A percentile compares a stretch with the other conserved stretches of the same genome.
These are phyloP conservation scores for Penicillium sp. DNA, from an alignment of 2,329 filamentous ascomycete species.

Conservation along the genomic window DNA sequence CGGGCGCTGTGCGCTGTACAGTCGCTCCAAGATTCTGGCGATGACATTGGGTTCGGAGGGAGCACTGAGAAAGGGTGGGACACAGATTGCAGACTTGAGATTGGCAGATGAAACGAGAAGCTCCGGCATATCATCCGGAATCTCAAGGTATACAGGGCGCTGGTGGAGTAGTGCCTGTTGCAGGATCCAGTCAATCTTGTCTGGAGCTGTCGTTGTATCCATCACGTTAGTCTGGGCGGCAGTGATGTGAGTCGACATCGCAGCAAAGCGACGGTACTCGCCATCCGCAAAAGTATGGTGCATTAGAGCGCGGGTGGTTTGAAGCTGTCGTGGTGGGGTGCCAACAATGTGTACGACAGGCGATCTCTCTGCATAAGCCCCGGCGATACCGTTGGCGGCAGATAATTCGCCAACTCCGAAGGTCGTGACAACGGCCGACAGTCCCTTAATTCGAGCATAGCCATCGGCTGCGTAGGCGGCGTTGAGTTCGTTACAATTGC, in stretches of 20 bases:
- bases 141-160: constrained; percentile 59
- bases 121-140: constrained; percentile 59
- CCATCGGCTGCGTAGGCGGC: constrained; percentile 55
- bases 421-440: constrained; percentile 34
- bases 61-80: constrained; percentile 18
- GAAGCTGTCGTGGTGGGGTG: constrained; percentile 51
- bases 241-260: constrained; percentile 56
- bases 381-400: constrained; percentile 73
- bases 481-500: constrained; percentile 73
- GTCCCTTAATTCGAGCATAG: constrained; percentile 36
- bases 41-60: constrained; percentile 28
- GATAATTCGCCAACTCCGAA: constrained; percentile 69
- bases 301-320: constrained; percentile 49
- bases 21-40: constrained; percentile 43
- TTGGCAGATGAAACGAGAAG: constrained; percentile 25
- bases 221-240: constrained; percentile 54
- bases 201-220: constrained; percentile 51
- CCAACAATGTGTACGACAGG: constrained; percentile 68
- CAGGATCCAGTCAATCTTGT: constrained; percentile 58
- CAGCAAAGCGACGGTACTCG: constrained; percentile 56
- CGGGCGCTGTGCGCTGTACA: constrained; percentile 53
- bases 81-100: constrained; percentile 20
- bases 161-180: constrained; percentile 57
- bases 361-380: constrained; percentile 74
- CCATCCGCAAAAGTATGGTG: constrained; percentile 73